Conservation (phyloP, 192 early-diverging fungal species). For the Podila minutissima region DNA sequence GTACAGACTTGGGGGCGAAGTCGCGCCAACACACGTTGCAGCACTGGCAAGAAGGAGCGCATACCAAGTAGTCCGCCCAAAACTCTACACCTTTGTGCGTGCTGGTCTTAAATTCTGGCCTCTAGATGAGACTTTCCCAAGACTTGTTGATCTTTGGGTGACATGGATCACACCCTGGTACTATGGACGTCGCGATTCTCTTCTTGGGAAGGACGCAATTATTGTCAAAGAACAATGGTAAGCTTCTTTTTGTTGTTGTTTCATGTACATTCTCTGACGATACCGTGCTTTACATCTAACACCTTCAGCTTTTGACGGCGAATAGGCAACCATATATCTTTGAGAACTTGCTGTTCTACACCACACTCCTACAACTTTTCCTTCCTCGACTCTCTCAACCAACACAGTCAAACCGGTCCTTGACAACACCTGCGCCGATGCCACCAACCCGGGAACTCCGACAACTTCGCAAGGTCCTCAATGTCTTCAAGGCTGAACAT, state of each 20-base stretch:
- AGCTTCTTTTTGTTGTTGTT: neutral
- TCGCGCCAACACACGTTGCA: constrained; percentile 23
- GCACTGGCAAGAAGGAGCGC: constrained; percentile 44
- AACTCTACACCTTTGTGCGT: constrained; percentile 32
- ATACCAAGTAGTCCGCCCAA: constrained; percentile 41
- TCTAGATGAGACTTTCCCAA: constrained; percentile 34
- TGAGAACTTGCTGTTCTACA: constrained; percentile 47
- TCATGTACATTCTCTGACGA: neutral
- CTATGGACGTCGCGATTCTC: constrained; percentile 34
- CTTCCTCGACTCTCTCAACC: constrained; percentile 36
- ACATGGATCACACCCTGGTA: constrained; percentile 48
- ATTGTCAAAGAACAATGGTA: constrained; percentile 39
- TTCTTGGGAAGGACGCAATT: constrained; percentile 5
- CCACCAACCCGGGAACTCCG: constrained; percentile 29
- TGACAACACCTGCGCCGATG: constrained; percentile 18
- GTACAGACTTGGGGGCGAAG: constrained; percentile 39
- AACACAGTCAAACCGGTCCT: constrained; percentile 12
- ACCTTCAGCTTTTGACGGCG: no score
- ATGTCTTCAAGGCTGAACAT: constrained; percentile 28
- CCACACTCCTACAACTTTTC: constrained; percentile 22
- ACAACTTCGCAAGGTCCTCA: constrained; percentile 40
- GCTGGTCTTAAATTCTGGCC: constrained; percentile 38
- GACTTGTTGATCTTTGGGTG: constrained; percentile 33
- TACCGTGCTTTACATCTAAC: no score
- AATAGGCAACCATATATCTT: constrained; percentile 47